Evolutionary conservation across 495 filamentous ascomycete species (phyloP), one percentile per base, ranked within the genome.

Genomic region (Aspergillus nidulans): DNA sequence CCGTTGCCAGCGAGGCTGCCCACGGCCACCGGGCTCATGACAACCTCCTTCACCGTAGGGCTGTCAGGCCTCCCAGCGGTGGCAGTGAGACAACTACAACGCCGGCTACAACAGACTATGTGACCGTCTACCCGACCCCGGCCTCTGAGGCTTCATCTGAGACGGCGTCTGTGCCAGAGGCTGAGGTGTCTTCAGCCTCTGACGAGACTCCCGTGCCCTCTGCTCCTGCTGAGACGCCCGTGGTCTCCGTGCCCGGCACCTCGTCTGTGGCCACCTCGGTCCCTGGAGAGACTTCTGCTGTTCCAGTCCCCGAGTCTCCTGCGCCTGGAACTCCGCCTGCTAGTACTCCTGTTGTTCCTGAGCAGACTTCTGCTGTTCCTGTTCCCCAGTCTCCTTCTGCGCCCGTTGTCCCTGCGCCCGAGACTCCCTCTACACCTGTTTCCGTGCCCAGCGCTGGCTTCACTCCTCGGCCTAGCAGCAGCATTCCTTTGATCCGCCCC

Each of bases 1-100:
- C 76, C 52, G 63, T 74, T 34, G 63, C 70, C 44, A 63, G 67
- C 47, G 69, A 78, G 56, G 76, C 69, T 53, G 65, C 65, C 59
- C 70, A 77, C 47, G 66, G 53, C 56, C 53, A 63, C 15, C 65
- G 66, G 26, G 63, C 61, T 49, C 71, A 72, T 56, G 46, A 71
- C 55, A 53, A 56, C 20, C 55, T 51, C 48, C 61, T 69, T 52
- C 61, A 65, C 15, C 54, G 59, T 25, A 53, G 46, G 43, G 43
- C 38, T 40, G 48, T 53, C 30, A 34, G 30, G 30, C 30, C 30
- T 34, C 8, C 8, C 26, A 9, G 26, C 26, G 9, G 26, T 34
- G 30, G 30, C 30, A 34, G 30, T 34, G 30, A 34, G 30, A 34
- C 30, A 6, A 34, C 30, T 6, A 34, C 49, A 61, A 57, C 53